A percentile compares a stretch with the other conserved stretches of the same genome.
phyloP scores from a whole-genome alignment of 2,329 filamentous ascomycete species.

The Anisogramma anomala region DNA sequence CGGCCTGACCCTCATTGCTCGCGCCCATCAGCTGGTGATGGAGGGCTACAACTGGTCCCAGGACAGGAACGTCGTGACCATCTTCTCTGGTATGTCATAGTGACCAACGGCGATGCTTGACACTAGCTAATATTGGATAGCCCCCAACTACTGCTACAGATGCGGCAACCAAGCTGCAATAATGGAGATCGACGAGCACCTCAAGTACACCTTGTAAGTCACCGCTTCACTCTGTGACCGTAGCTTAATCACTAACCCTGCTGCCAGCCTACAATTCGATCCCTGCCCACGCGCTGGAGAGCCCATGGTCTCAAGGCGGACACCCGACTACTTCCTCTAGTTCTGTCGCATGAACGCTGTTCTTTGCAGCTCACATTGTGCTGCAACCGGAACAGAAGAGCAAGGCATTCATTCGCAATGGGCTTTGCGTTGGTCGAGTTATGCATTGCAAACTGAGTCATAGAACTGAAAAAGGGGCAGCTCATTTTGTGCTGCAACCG shows the following conservation, averaged over 20 bases:
- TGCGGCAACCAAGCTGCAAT: constrained; percentile 99
- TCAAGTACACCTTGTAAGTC: constrained; percentile 98
- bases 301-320: constrained; percentile 95
- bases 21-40: constrained; percentile 98
- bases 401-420: neutral
- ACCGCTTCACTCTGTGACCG: neutral
- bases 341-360: constrained; percentile 8
- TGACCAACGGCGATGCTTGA: neutral
- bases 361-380: neutral
- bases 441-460: constrained; percentile 8
- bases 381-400: neutral
- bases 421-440: neutral
- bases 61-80: constrained; percentile 94
- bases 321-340: constrained; percentile 98
- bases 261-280: constrained; percentile 86
- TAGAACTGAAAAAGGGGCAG: no score
- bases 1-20: constrained; percentile 84
- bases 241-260: constrained; percentile 9
- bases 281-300: constrained; percentile 94
- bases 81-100: constrained; percentile 68
- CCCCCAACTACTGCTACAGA: constrained; percentile 93
- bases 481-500: neutral
- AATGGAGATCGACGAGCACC: constrained; percentile 98
- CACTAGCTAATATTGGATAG: constrained; percentile 30
- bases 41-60: constrained; percentile 99